Base-by-base conservation (phyloP, 2,329 filamentous ascomycete genomes). In the Diaporthe citri region DNA sequence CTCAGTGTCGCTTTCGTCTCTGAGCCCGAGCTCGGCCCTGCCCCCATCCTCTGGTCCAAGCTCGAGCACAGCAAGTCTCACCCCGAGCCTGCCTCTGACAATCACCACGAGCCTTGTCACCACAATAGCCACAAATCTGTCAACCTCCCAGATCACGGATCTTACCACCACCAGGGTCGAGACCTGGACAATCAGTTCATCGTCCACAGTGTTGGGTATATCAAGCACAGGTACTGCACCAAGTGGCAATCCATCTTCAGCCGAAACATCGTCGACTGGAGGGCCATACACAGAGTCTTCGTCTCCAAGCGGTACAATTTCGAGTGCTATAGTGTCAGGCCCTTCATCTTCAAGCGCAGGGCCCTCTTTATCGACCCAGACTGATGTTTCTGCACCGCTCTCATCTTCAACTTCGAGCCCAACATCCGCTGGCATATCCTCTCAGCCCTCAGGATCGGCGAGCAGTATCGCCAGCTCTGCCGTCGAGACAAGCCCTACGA, bases 101-200 rank as follows among this genome's bases (percentile, higher is more conserved):
- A 13, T 64, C 3, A 75, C 72, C 15, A 76, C 72, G 36, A 75
- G 60, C 60, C 13, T 57, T 51, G 46, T 51, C 62, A 51, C 69
- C 36, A 69, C 69, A 2, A 60, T 75, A 10, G 72, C 75, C 25
- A 76, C 72, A 28, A 76, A 76, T 43, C 31, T 48, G 8, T 76
- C 75, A n/a, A 76, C 75, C n/a, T 51, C 67, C 46, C 75, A 74
- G 36, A 43, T 76, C 6, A 74, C 75, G 52, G 69, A 74, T 25
- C n/a, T 70, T 7, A 74, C 72, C 4, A 75, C 69, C 28, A 75
- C 72, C 7, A 28, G 48, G 28, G 69, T 70, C 9, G 59, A 64
- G 6, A 70, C 59, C 31, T 51, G 66, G n/a, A 76, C 69, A 28
- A 13, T 69, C 17, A 62, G 60, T 41, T 56, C 72, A 25, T 70